phyloP scores from a whole-genome alignment of 2,329 filamentous ascomycete species.

The Botrytis galanthina region DNA sequence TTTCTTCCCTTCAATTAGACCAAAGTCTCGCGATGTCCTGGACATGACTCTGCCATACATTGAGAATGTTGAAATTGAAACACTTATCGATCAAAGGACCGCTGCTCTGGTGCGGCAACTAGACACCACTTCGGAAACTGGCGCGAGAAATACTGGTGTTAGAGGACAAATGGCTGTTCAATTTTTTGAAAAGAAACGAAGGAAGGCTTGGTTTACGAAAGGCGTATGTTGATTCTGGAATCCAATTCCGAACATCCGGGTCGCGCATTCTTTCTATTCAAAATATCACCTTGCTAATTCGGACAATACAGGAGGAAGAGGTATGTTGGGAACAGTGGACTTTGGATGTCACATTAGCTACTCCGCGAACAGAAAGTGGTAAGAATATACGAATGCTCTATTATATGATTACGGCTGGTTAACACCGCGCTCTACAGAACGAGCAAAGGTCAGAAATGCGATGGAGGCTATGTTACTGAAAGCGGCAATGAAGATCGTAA shows the following conservation, averaged over 20 bases:
- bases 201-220: conserved; percentile 76
- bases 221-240: conserved; percentile 54
- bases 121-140: conserved; percentile 52
- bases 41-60: conserved; percentile 88
- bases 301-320: conserved; percentile 18
- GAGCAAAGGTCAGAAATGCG: conserved; percentile 80
- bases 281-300: conserved; percentile 9
- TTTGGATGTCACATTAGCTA: conserved; percentile 87
- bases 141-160: conserved; percentile 51
- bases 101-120: conserved; percentile 77
- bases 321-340: conserved; percentile 93
- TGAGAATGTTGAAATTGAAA: conserved; percentile 86
- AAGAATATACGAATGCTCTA: conserved; percentile 38
- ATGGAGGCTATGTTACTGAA: conserved; percentile 89
- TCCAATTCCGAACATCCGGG: conserved; percentile 15
- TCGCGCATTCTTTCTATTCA: conserved; percentile 4
- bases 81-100: conserved; percentile 86
- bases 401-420: conserved; percentile 18
- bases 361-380: conserved; percentile 86
- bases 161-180: conserved; percentile 80
- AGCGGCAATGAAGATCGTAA: conserved; percentile 85
- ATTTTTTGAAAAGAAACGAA: conserved; percentile 90
- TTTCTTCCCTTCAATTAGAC: conserved; percentile 84
- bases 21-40: conserved; percentile 82
- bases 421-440: conserved; percentile 53